These are phyloP conservation scores for Paramecium sonneborni DNA, from an alignment of 73 alveolate genomes.

Conservation along the genomic window DNA sequence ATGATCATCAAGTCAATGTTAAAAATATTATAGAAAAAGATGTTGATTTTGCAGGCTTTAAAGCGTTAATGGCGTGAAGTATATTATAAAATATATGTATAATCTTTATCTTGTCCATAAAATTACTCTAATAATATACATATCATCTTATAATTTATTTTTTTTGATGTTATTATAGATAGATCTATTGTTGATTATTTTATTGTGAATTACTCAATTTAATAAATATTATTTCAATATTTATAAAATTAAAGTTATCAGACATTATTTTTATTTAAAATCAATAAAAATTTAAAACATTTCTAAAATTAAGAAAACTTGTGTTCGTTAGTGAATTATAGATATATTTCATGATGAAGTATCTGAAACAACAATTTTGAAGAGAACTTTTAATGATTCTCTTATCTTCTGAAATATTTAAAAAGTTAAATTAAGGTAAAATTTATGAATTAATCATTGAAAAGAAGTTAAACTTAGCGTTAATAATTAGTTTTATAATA, in stretches of 20 bases:
- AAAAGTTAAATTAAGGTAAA: neutral
- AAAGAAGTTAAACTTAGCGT: neutral
- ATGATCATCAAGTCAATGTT: conserved; percentile 10
- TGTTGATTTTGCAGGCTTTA: neutral
- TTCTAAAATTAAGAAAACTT: neutral
- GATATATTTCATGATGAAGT: neutral
- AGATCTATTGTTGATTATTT: neutral
- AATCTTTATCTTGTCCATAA: too few species aligned
- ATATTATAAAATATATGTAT: neutral
- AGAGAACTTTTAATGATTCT: neutral
- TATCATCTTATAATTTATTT: too few species aligned
- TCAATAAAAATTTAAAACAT: neutral
- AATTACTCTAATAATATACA: too few species aligned
- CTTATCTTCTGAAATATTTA: neutral
- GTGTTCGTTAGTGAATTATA: too few species aligned
- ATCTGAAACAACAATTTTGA: neutral
- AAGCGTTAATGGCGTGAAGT: neutral
- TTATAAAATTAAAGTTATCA: neutral
- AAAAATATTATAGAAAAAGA: conserved; percentile 24
- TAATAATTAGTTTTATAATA: neutral
- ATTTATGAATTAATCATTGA: neutral
- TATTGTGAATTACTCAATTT: neutral
- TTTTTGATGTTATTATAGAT: too few species aligned
- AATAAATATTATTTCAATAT: neutral
- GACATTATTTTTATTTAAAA: neutral